phyloP scores from a whole-genome alignment of 2,329 filamentous ascomycete genomes.

The Trichoderma breve region DNA sequence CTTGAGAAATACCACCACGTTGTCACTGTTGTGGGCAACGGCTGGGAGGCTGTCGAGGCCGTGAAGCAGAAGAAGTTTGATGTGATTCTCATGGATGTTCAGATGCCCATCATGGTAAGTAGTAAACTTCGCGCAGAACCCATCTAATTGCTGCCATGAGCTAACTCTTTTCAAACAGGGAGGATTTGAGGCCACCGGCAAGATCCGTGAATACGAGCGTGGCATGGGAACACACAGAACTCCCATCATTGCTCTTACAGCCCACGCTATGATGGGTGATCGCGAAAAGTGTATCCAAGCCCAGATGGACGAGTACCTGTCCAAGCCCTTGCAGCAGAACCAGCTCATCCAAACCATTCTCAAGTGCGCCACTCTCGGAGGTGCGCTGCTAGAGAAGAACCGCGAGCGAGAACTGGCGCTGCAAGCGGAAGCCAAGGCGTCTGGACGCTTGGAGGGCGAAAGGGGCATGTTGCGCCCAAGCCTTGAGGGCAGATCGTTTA shows the following conservation, averaged over 20 bases:
- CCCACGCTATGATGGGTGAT: conserved; percentile 98
- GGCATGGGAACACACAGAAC: conserved; percentile 77
- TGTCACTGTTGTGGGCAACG: conserved; percentile 91
- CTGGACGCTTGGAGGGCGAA: conserved; percentile 37
- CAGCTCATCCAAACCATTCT: conserved; percentile 97
- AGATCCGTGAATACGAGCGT: conserved; percentile 93
- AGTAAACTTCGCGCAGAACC: neutral
- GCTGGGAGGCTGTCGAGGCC: conserved; percentile 87
- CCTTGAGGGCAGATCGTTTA: conserved; percentile 62
- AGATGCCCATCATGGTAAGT: conserved; percentile 97
- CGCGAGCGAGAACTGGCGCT: conserved; percentile 58
- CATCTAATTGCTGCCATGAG: neutral
- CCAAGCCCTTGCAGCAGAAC: conserved; percentile 94
- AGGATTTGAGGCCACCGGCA: conserved; percentile 93
- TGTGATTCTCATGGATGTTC: conserved; percentile 97
- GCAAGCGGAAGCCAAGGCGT: conserved; percentile 48
- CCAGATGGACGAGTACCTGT: conserved; percentile 98
- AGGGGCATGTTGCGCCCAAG: conserved; percentile 41
- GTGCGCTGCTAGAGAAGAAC: conserved; percentile 76
- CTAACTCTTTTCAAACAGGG: conserved; percentile 51
- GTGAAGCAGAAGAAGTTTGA: conserved; percentile 91
- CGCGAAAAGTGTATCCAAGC: conserved; percentile 97
- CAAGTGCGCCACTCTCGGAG: conserved; percentile 90
- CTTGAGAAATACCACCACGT: conserved; percentile 94
- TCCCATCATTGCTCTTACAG: conserved; percentile 93